Base-by-base conservation (phyloP, 176 grass and related monocot species). In the Carex scoparia region DNA sequence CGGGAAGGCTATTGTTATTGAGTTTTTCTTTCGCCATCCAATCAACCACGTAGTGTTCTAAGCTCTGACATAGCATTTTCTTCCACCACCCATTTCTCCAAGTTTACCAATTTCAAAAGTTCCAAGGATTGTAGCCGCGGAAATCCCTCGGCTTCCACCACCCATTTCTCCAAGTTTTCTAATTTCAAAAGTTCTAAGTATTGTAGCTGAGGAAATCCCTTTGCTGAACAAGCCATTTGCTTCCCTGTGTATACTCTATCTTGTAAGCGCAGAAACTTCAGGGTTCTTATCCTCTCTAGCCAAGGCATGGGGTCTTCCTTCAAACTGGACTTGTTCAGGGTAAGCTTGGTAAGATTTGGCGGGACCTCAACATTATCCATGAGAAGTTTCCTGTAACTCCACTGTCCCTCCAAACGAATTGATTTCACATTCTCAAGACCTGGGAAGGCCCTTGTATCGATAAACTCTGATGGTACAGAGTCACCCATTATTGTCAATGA, bases 261-360 rank as follows among this genome's bases (percentile, higher is more conserved):
- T 65, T 40, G 57, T 30, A 84, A 84, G 7, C 28, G 12, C 13
- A 84, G 61, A 84, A 84, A 48, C 9, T 46, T 65, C 5, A 84
- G 81, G 37, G 42, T 27, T 30, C 48, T 57, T 16, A 84, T 23
- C 10, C 5, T 48, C 63, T 1, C 35, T 55, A 84, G 18, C 7
- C 15, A 12, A 12, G 9, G 62, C 62, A 84, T 84, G 12, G 61
- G 62, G 3, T 84, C 81, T 53, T 67, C 59, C 18, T 14, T 31
- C 15, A 84, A 69, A 13, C 27, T 2, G 5, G 61, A 65, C 60
- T 32, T 23, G 14, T 0, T 23, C 23, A 84, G 44, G 59, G 14
- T 56, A 9, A 84, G 61, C 38, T 84, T 84, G 3, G 23, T 28
- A 51, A 84, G 57, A 53, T 84, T 65, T 48, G 27, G 10, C 11